Evolutionary conservation across 352 stramenopile genomes (phyloP).

Genomic region (Pythium aristosporum): DNA sequence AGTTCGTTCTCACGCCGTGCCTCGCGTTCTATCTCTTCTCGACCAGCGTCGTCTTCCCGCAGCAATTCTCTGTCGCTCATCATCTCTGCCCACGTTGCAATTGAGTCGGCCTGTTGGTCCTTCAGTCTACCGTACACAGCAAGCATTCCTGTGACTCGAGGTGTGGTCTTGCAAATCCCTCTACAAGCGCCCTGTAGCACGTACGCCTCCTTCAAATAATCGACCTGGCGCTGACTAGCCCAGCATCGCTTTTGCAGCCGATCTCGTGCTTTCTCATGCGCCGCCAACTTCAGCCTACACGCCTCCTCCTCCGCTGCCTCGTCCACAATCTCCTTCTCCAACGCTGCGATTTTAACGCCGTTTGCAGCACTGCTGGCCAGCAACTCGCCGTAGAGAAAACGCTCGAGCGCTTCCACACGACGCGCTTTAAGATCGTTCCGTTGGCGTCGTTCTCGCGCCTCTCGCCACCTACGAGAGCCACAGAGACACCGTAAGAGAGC

Average conservation of each 20-base stretch:
- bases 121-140: not conserved
- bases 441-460: constrained; percentile 1
- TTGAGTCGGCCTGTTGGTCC: not conserved
- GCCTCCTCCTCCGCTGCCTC: constrained; percentile 2
- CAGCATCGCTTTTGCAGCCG: not conserved
- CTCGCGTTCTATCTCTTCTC: not conserved
- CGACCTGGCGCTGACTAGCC: not conserved
- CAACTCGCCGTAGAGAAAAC: not conserved
- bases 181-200: not conserved
- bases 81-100: constrained; percentile 10
- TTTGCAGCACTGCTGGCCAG: not conserved
- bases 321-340: constrained; percentile 4
- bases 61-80: constrained; percentile 7
- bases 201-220: constrained; percentile 7
- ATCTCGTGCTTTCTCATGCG: not conserved
- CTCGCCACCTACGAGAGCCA: constrained; percentile 7
- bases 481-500: not conserved
- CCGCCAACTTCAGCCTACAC: not conserved
- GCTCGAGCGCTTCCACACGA: constrained; percentile 7
- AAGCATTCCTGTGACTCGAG: not conserved
- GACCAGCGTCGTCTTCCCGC: not conserved
- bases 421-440: not conserved
- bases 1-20: not conserved
- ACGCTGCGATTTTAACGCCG: not conserved
- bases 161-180: too few relatives aligned